These are phyloP conservation scores for Orbilia blumenaviensis DNA, from an alignment of 2,329 filamentous ascomycete genomes.

Conservation along the genomic window DNA sequence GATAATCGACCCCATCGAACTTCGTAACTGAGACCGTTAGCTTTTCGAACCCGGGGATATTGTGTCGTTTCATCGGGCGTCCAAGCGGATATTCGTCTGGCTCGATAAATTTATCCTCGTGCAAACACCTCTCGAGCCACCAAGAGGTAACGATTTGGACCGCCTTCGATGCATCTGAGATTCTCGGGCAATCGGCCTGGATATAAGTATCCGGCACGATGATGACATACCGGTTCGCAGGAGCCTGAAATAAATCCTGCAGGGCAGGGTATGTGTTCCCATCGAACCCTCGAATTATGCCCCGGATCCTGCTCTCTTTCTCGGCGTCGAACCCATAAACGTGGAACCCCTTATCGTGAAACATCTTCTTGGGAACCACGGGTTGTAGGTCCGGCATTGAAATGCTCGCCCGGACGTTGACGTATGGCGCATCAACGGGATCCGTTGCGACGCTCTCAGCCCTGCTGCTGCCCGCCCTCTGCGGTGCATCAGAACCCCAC, in stretches of 20 bases:
- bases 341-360: constrained; percentile 62
- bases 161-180: constrained; percentile 58
- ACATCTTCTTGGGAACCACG: constrained; percentile 60
- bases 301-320: constrained; percentile 58
- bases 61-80: constrained; percentile 72
- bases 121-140: constrained; percentile 89
- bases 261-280: constrained; percentile 57
- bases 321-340: constrained; percentile 63
- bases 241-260: constrained; percentile 53
- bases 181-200: constrained; percentile 55
- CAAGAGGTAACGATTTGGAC: constrained; percentile 79
- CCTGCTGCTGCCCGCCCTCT: constrained; percentile 8
- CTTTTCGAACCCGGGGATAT: constrained; percentile 69
- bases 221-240: constrained; percentile 46
- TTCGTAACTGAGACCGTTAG: constrained; percentile 81
- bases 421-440: constrained; percentile 56
- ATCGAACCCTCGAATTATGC: constrained; percentile 59
- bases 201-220: constrained; percentile 63
- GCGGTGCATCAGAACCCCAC: constrained; percentile 55
- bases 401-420: constrained; percentile 40
- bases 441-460: constrained; percentile 57
- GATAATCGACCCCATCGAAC: constrained; percentile 82
- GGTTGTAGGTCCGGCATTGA: constrained; percentile 46
- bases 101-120: constrained; percentile 75
- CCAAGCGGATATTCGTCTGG: constrained; percentile 77